A percentile compares a stretch with the other conserved stretches of the same genome.
phyloP scores from a whole-genome alignment of 306 rosid genomes.

The Vicia sativa region DNA sequence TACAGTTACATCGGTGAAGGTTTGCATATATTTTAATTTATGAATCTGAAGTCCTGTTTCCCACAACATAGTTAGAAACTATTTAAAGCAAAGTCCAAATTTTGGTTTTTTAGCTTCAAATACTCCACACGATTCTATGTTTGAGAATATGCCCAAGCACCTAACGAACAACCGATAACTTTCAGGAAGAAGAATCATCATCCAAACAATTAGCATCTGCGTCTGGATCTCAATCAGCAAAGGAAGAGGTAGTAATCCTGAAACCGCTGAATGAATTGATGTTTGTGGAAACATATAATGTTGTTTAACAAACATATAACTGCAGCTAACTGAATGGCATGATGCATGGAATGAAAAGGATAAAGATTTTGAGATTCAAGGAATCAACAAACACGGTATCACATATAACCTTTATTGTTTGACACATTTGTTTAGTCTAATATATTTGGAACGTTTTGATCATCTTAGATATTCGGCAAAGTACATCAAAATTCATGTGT shows the following conservation, averaged over 20 bases:
- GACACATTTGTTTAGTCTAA: too few relatives aligned
- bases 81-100: neutral
- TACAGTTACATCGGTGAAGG: too few relatives aligned
- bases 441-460: neutral
- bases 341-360: slow-evolving; percentile 84
- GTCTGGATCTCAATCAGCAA: slow-evolving; percentile 35
- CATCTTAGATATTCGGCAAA: too few relatives aligned
- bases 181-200: slow-evolving; percentile 67
- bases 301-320: slow-evolving; percentile 32
- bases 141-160: slow-evolving; percentile 17
- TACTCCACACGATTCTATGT: neutral
- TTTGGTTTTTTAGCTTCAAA: slow-evolving; percentile 16
- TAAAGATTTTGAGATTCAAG: slow-evolving; percentile 51
- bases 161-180: slow-evolving; percentile 26
- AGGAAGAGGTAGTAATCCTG: slow-evolving; percentile 55
- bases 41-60: too few relatives aligned
- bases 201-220: slow-evolving; percentile 65
- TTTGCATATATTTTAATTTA: too few relatives aligned
- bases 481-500: too few relatives aligned
- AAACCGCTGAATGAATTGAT: slow-evolving; percentile 10
- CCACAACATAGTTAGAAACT: slow-evolving; percentile 7
- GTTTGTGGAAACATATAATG: slow-evolving; percentile 21
- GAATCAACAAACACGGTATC: slow-evolving; percentile 56
- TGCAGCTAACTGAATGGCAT: slow-evolving; percentile 82
- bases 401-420: slow-evolving; percentile 1